Base-by-base conservation (phyloP, 2,329 filamentous ascomycete species). In the Aspergillus versicolor region DNA sequence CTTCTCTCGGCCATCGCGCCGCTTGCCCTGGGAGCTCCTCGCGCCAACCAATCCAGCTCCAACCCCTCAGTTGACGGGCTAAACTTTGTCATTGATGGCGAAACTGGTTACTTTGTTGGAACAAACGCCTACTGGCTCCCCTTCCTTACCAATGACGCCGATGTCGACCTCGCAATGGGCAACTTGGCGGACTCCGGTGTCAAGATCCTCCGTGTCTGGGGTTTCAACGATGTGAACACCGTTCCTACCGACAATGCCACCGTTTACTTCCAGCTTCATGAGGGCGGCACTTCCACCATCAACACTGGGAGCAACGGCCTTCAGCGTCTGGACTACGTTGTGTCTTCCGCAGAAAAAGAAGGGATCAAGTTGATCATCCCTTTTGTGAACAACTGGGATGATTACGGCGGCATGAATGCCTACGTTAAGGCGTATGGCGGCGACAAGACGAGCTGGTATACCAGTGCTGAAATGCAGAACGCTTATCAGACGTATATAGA, bases 381-480 rank as follows among this genome's bases (percentile, higher is more conserved):
- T 54, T 71, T 72, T 48, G 84, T 88, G 54, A 89, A 89, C 73
- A 84, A 88, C 73, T 90, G 86, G 86, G 77, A 76, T 46, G 87
- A 89, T 65, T 88, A 87, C 43, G 86, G 86, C 30, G 85, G 86
- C 50, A 87, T 88, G 73, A 75, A 77, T 11, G 81, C 82, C 2
- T 88, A 87, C 63, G 78, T 80, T 42, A 75, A 69, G 5, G 82
- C 80, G 1, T 86, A 83, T 57, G 83, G 82, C 42, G 81, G 46
- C 12, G 69, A 69, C 54, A 76, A 82, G 59, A 77, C 75, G 11
- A 73, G 74, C 7, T 89, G 84, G 80, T 89, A 86, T 72, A 83
- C 79, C 22, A 79, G 82, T 62, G 63, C 75, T 0, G 71, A 72
- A 0, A 79, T 80, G 5, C 83, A 86, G 70, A 65, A 74, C 0